A percentile compares a stretch with the other conserved stretches of the same genome.
These are phyloP conservation scores for Populus ilicifolia DNA, from an alignment of 345 rosid species.

Conservation along the genomic window DNA sequence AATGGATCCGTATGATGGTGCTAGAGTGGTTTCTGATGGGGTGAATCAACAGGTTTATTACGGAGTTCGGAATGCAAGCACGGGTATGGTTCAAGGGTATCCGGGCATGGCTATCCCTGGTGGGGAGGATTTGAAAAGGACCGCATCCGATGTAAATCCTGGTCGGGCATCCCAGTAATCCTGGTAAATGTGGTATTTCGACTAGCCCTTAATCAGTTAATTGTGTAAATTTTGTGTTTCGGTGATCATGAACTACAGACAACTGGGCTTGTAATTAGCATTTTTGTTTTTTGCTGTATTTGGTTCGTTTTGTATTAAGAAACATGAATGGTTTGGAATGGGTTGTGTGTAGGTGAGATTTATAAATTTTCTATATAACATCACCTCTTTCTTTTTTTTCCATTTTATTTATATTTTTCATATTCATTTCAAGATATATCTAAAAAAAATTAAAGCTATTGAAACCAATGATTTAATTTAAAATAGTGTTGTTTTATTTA, in stretches of 20 bases:
- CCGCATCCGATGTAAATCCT: conserved; percentile 36
- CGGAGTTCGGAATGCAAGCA: conserved; percentile 41
- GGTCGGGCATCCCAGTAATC: conserved; percentile 43
- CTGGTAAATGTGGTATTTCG: background rate
- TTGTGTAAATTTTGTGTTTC: background rate
- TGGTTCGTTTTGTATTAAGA: background rate
- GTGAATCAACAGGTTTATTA: conserved; percentile 57
- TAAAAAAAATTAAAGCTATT: too few species aligned
- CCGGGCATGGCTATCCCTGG: conserved; percentile 55
- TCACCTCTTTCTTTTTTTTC: too few species aligned
- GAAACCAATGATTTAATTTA: too few species aligned
- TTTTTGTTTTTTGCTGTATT: too few species aligned
- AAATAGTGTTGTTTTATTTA: too few species aligned
- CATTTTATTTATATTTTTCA: too few species aligned
- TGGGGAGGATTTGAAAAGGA: conserved; percentile 50
- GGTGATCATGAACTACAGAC: background rate
- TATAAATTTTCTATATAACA: too few species aligned
- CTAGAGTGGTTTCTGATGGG: conserved; percentile 42
- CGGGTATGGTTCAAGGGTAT: conserved; percentile 49
- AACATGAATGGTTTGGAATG: background rate
- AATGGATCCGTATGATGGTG: conserved; percentile 37
- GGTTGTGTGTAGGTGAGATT: background rate
- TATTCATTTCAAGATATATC: too few species aligned
- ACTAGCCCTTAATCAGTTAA: too few species aligned
- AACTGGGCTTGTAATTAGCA: background rate